These are phyloP conservation scores for Schizopora paradoxa DNA, from an alignment of 1,284 basidiomycete genomes.

Conservation along the genomic window DNA sequence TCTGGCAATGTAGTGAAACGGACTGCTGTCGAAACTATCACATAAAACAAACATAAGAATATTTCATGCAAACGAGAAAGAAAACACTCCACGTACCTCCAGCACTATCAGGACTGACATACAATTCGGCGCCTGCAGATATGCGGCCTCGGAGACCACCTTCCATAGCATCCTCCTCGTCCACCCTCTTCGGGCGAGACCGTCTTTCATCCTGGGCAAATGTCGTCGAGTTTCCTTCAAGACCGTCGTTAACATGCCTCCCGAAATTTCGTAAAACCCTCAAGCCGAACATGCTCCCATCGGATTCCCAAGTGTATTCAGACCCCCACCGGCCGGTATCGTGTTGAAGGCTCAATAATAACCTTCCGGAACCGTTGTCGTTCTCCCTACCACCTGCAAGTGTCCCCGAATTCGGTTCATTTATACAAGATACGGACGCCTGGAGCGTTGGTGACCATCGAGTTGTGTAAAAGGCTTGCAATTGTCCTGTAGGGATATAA, in stretches of 20 bases:
- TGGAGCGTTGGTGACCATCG: constrained; percentile 72
- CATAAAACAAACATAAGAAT: constrained; percentile 9
- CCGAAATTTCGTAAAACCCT: constrained; percentile 94
- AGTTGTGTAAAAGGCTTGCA: constrained; percentile 87
- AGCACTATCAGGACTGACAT: constrained; percentile 91
- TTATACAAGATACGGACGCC: constrained; percentile 67
- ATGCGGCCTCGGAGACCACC: constrained; percentile 87
- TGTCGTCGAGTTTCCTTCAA: constrained; percentile 31
- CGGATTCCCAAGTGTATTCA: constrained; percentile 94
- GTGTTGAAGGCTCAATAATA: constrained; percentile 87
- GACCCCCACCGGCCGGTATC: constrained; percentile 90
- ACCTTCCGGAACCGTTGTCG: constrained; percentile 54
- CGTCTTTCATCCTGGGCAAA: constrained; percentile 23
- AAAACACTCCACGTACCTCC: constrained; percentile 57
- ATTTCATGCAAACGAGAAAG: constrained; percentile 1
- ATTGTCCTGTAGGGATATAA: constrained; percentile 82
- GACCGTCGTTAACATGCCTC: constrained; percentile 36
- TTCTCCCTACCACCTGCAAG: too few species aligned
- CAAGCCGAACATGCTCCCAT: constrained; percentile 74
- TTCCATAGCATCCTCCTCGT: constrained; percentile 87
- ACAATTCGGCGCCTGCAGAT: constrained; percentile 90
- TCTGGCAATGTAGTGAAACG: constrained; percentile 89
- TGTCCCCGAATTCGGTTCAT: constrained; percentile 57
- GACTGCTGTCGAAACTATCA: constrained; percentile 83
- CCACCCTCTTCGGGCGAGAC: constrained; percentile 58